Percentiles rank a stretch among this genome's conserved stretches.
phyloP scores from a whole-genome alignment of 1,284 basidiomycete genomes.

The Ceratobasidium sp. region DNA sequence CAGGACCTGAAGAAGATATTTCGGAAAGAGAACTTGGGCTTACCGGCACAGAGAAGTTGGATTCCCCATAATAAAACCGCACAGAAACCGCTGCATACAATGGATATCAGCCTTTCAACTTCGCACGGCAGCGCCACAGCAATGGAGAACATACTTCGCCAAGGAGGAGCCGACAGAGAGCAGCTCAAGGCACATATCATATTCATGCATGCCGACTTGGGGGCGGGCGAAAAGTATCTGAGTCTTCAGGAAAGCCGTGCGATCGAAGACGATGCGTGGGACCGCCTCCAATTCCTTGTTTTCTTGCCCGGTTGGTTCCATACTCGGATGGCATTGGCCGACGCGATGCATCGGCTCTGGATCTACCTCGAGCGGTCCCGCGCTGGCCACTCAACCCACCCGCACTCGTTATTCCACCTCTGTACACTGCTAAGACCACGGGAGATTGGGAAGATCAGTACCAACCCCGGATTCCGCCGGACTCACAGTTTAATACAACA shows the following conservation, averaged over 20 bases:
- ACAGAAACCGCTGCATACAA: constrained; percentile 53
- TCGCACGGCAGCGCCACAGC: constrained; percentile 53
- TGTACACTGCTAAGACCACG: constrained; percentile 53
- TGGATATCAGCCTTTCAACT: constrained; percentile 55
- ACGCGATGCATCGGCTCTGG: constrained; percentile 57
- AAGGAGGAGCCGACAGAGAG: constrained; percentile 49
- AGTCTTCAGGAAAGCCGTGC: constrained; percentile 49
- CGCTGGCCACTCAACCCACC: constrained; percentile 34
- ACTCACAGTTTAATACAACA: constrained; percentile 59
- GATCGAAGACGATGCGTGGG: constrained; percentile 50
- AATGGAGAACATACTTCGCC: constrained; percentile 52
- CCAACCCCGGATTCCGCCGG: constrained; percentile 56
- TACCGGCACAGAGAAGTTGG: constrained; percentile 35
- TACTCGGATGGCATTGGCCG: neutral
- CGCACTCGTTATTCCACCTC: constrained; percentile 35
- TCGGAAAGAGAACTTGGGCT: constrained; percentile 54
- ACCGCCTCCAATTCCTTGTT: constrained; percentile 50
- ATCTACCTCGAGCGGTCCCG: constrained; percentile 15
- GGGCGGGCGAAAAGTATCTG: constrained; percentile 51
- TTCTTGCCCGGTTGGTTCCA: neutral
- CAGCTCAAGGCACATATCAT: neutral
- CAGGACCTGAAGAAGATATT: constrained; percentile 54
- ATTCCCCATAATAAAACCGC: constrained; percentile 54
- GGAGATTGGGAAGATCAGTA: constrained; percentile 55
- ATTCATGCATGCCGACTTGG: constrained; percentile 54